Conservation (phyloP, 345 rosid species). For the Ricinus communis region DNA sequence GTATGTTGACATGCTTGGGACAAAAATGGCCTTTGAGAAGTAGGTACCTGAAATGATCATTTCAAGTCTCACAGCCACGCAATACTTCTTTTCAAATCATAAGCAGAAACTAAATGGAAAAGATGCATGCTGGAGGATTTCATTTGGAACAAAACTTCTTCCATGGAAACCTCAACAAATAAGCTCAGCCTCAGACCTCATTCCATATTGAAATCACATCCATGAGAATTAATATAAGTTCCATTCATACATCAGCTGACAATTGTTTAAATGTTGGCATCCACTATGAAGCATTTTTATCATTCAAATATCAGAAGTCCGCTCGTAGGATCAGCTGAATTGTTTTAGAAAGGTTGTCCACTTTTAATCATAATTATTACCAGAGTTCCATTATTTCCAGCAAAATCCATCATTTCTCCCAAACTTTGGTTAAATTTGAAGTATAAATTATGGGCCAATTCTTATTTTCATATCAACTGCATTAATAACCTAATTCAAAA, state of each 20-base stretch:
- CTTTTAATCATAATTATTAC: too few species aligned
- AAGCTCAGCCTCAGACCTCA: background rate
- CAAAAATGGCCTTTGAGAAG: slow-evolving; percentile 79
- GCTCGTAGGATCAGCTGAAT: too few species aligned
- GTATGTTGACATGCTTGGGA: slow-evolving; percentile 74
- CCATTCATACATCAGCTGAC: background rate
- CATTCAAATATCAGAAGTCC: too few species aligned
- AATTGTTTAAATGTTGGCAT: background rate
- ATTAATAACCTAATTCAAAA: too few species aligned
- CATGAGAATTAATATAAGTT: background rate
- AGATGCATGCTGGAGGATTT: background rate
- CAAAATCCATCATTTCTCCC: background rate
- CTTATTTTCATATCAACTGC: too few species aligned
- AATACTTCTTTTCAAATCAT: background rate
- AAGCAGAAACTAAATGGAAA: background rate
- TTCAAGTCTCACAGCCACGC: slow-evolving; percentile 6
- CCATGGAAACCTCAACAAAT: background rate
- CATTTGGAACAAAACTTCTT: background rate
- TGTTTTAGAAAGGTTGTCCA: too few species aligned
- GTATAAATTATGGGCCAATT: background rate
- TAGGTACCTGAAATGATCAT: slow-evolving; percentile 51
- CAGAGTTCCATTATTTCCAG: too few species aligned
- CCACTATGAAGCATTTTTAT: background rate
- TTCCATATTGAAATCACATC: background rate
- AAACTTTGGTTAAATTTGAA: too few species aligned